Evolutionary conservation across 768 basidiomycete genomes (phyloP), one percentile per base, ranked within the genome.

Genomic region (Tulasnella sp.): DNA sequence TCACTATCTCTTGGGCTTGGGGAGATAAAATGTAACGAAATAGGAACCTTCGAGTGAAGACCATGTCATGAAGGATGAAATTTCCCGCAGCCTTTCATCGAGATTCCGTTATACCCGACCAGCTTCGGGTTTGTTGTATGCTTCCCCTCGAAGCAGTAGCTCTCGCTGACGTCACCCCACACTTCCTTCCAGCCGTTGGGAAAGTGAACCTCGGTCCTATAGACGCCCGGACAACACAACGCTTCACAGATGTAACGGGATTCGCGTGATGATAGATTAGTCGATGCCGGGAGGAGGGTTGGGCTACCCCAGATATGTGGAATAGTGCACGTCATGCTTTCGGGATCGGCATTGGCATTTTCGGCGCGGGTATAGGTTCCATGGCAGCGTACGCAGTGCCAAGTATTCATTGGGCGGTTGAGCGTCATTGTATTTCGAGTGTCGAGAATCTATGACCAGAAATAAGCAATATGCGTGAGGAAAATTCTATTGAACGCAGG

Each of bases 351-450:
- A 44, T 74, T 44, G 73, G 44, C 42, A 55, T 74, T 74, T 20
- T 74, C 73, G 29, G 73, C 73, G 7, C 73, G 73, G 7, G 73
- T 74, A 20, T 74, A 74, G 9, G 73, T 44, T 2, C 51, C 18
- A 23, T 74, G 73, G 40, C 73, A 74, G 40, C 73, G 73, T 20
- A 55, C 73, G n/a, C 73, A 74, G 46, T 74, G 73, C 73, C 73
- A 74, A 16, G 51, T 55, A 55, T 74, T 74, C 73, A 74, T 74
- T 1, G 73, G 73, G 3, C 73, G 73, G n/a, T 74, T 74, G 73
- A 74, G 73, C 23, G 73, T 71, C 70, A 71, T 71, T 39, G n/a
- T 35, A 3, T 23, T 15, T n/a, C 1, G 4, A 35, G 35, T 35
- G 35, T 35, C 35, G 35, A 35, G 35, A 35, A 35, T 35, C 35